phyloP scores from a whole-genome alignment of 495 filamentous ascomycete species.

The Tuber aestivum region DNA sequence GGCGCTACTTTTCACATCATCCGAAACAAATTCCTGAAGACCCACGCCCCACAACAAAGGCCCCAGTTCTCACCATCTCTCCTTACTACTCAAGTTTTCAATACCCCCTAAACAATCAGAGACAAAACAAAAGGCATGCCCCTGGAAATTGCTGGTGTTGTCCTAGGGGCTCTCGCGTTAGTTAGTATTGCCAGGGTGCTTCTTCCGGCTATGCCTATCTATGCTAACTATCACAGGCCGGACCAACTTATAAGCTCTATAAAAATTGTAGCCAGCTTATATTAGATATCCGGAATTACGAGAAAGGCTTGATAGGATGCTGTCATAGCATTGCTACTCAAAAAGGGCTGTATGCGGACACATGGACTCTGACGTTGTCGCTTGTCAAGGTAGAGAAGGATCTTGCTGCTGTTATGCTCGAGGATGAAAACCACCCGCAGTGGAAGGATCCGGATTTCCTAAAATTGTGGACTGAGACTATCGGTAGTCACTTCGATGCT shows the following conservation, averaged over 20 bases:
- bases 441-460: conserved; percentile 18
- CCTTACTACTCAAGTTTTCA: no score
- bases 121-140: neutral
- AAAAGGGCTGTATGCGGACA: conserved; percentile 9
- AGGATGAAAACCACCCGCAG: conserved; percentile 12
- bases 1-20: no score
- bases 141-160: conserved; percentile 5
- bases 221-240: neutral
- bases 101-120: no score
- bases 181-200: neutral
- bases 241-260: conserved; percentile 16
- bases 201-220: no score
- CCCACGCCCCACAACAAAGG: no score
- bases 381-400: conserved; percentile 5
- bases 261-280: conserved; percentile 7
- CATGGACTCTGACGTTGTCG: conserved; percentile 9
- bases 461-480: conserved; percentile 1
- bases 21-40: no score
- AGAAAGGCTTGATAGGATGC: neutral
- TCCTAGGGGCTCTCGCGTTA: conserved; percentile 9
- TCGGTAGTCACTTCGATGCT: conserved; percentile 10
- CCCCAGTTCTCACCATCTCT: no score
- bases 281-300: conserved; percentile 3
- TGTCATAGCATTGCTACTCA: conserved; percentile 1
- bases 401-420: conserved; percentile 15